Conservation (phyloP, 768 basidiomycete species). For the Gautieria morchelliformis region DNA sequence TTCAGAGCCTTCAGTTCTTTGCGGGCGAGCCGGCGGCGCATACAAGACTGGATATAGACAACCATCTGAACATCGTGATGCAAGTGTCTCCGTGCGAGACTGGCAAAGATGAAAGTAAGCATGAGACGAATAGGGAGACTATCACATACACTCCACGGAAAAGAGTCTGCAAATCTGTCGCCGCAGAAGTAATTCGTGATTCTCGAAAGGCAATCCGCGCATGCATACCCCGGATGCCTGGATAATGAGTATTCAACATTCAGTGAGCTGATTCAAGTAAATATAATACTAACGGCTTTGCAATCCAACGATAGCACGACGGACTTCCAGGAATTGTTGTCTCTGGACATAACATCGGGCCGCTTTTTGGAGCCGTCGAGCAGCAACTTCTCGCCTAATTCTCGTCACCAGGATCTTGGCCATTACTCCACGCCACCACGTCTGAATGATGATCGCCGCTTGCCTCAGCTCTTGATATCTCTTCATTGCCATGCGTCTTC, state of each 20-base stretch:
- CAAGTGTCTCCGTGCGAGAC: conserved; percentile 46
- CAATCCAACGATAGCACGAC: conserved; percentile 54
- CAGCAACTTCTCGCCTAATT: conserved; percentile 66
- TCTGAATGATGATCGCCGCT: conserved; percentile 80
- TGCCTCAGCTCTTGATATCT: conserved; percentile 61
- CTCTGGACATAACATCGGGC: conserved; percentile 68
- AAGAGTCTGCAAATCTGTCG: conserved; percentile 68
- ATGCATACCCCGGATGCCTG: conserved; percentile 69
- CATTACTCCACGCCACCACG: conserved; percentile 86
- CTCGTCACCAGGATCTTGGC: conserved; percentile 63
- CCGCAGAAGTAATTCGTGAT: conserved; percentile 48
- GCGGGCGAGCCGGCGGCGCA: conserved; percentile 80
- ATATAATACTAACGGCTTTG: conserved; percentile 68
- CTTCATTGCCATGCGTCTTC: conserved; percentile 74
- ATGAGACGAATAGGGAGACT: not conserved
- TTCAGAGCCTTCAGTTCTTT: conserved; percentile 76
- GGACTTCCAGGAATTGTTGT: conserved; percentile 53
- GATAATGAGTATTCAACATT: not conserved
- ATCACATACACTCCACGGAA: conserved; percentile 77
- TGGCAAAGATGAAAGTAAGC: conserved; percentile 18
- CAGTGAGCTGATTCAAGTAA: not conserved
- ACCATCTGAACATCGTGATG: conserved; percentile 58
- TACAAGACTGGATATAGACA: conserved; percentile 82
- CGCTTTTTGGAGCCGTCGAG: conserved; percentile 64
- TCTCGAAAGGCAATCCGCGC: conserved; percentile 53